A percentile compares a stretch with the other conserved stretches of the same genome.
phyloP scores from a whole-genome alignment of 257 asterid genomes.

The Linaria vulgaris region DNA sequence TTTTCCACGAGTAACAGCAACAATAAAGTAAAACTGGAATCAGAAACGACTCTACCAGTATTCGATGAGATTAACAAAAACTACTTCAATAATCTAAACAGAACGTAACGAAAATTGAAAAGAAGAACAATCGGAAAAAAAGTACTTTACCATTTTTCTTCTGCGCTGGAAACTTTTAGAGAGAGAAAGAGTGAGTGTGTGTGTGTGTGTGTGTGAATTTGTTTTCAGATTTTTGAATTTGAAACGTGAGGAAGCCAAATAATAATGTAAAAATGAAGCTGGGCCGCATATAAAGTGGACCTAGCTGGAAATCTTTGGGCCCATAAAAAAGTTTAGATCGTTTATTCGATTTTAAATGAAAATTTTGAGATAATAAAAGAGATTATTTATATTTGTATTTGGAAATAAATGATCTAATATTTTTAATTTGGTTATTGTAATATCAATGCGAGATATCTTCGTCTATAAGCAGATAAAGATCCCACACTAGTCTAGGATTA shows the following conservation, averaged over 20 bases:
- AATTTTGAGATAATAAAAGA: no score
- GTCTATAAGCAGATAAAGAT: no score
- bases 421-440: no score
- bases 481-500: no score
- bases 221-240: neutral
- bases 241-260: constrained; percentile 16
- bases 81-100: no score
- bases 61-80: neutral
- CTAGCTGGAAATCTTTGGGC: no score
- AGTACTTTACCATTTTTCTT: constrained; percentile 25
- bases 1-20: no score
- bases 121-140: neutral
- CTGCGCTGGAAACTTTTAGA: neutral
- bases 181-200: neutral
- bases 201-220: neutral
- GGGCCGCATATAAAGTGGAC: neutral
- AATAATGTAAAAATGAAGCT: neutral
- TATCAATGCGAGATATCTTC: no score
- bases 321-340: no score
- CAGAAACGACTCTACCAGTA: neutral
- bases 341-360: no score
- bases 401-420: no score
- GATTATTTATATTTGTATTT: no score
- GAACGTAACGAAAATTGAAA: neutral
- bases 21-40: neutral